phyloP scores from a whole-genome alignment of 2,329 filamentous ascomycete species.

The Cladophialophora chaetospira region DNA sequence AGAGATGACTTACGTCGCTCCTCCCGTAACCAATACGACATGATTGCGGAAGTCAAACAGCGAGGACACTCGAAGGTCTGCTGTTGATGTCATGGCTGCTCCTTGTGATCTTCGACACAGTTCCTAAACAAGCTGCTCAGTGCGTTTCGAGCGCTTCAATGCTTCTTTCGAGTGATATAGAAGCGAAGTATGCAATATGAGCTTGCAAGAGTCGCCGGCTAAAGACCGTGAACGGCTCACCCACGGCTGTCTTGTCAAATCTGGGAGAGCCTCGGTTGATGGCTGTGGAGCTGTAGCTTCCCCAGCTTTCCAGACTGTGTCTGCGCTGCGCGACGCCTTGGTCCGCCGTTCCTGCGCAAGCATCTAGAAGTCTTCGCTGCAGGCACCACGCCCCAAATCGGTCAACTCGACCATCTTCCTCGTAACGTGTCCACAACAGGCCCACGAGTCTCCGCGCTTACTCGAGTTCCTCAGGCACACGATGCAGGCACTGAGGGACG shows the following conservation, averaged over 20 bases:
- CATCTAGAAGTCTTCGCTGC: neutral
- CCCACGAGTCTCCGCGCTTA: neutral
- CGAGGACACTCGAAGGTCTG: constrained; percentile 34
- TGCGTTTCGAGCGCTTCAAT: no score
- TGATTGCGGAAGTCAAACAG: constrained; percentile 37
- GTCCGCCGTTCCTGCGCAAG: neutral
- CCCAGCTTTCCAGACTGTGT: neutral
- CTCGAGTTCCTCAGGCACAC: neutral
- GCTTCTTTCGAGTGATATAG: no score
- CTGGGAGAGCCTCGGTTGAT: neutral
- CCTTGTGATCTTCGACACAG: neutral
- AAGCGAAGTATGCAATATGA: no score
- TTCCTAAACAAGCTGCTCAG: neutral
- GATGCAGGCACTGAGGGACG: neutral
- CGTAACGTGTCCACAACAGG: neutral
- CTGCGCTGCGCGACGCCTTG: neutral
- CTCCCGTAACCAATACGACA: constrained; percentile 38
- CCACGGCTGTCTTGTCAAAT: no score
- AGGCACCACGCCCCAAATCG: neutral
- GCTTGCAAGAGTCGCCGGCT: neutral
- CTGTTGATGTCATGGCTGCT: constrained; percentile 25
- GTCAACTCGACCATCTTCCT: neutral
- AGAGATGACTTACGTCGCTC: no score
- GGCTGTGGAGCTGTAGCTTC: neutral
- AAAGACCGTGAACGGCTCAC: neutral